phyloP scores from a whole-genome alignment of 2,329 filamentous ascomycete species.

The Coleophoma cylindrospora region DNA sequence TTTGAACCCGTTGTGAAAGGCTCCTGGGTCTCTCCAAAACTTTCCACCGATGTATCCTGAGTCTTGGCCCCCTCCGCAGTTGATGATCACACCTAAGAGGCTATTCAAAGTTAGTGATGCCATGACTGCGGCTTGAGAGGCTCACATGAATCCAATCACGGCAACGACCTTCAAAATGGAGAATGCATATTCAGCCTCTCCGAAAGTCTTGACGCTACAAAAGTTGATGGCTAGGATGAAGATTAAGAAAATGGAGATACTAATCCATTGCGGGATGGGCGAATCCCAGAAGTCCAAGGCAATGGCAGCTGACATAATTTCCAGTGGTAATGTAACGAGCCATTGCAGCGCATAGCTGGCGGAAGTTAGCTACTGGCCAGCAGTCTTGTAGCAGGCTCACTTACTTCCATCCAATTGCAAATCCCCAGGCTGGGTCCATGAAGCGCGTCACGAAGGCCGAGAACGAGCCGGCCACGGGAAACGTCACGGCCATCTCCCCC shows the following conservation, averaged over 20 bases:
- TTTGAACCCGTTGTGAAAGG: constrained; percentile 79
- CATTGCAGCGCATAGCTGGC: constrained; percentile 77
- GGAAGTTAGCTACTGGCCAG: constrained; percentile 50
- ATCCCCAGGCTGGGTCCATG: constrained; percentile 92
- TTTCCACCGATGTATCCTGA: constrained; percentile 75
- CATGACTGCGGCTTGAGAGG: constrained; percentile 4
- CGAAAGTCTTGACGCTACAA: constrained; percentile 82
- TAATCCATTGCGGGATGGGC: constrained; percentile 70
- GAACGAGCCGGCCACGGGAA: constrained; percentile 94
- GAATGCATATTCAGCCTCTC: constrained; percentile 85
- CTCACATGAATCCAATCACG: constrained; percentile 83
- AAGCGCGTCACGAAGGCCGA: constrained; percentile 89
- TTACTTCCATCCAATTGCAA: constrained; percentile 95
- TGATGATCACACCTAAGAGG: constrained; percentile 80
- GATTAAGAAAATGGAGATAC: constrained; percentile 76
- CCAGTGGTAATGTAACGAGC: constrained; percentile 76
- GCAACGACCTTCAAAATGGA: constrained; percentile 83
- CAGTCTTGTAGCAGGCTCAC: constrained; percentile 82
- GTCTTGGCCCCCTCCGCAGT: constrained; percentile 72
- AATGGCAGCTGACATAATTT: constrained; percentile 81
- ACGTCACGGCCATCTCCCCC: constrained; percentile 86
- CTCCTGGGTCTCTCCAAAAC: constrained; percentile 75
- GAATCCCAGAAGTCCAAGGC: constrained; percentile 80
- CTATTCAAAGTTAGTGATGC: constrained; percentile 34
- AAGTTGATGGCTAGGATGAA: constrained; percentile 78